Evolutionary conservation across 345 rosid genomes (phyloP), one percentile per base, ranked within the genome.

Genomic region (Moricandia arvensis): DNA sequence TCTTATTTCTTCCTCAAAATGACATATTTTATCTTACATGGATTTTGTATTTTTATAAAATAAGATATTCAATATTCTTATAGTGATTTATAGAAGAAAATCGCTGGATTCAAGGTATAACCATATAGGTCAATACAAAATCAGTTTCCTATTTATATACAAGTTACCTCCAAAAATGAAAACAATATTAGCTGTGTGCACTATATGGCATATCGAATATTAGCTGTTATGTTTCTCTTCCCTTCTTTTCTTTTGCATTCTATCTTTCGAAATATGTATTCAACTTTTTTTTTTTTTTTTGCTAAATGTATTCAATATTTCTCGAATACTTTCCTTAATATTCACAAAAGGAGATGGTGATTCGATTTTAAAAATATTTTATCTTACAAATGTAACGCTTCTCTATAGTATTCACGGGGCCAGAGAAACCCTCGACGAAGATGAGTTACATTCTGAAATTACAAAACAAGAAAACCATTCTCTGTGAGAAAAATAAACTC

Each of bases 121-220:
- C 7, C 53, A 16, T 13, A 57, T 8, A 16, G 47, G 30, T 75
- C 54, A 12, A 61, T 75, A 35, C 12, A 27, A 59, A 47, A 75
- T 45, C 18, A 47, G 2, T 45, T 47, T n/a, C 35, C 27, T 57
- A 21, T 21, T 21, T 21, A 21, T 21, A 2, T 7, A 31, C 2
- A 41, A 29, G 31, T 29, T 6, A 45, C 17, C 18, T 13, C 17
- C 17, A 8, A 63, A 2, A 30, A 30, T 6, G 21, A 54, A 41
- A 16, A 29, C 12, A 17, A 31, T 76, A 24, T 55, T 76, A 76
- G 80, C 80, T 69, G 80, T 51, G 69, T 51, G 64, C 34, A 76
- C 17, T 47, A 7, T 76, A 76, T 54, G 65, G 65, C 37, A 53
- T 62, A 63, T 62, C 74, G 47, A 62, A 70, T 70, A 57, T 55